Evolutionary conservation across 2,329 filamentous ascomycete species (phyloP).

Genomic region (Drechslerella coelobrocha): DNA sequence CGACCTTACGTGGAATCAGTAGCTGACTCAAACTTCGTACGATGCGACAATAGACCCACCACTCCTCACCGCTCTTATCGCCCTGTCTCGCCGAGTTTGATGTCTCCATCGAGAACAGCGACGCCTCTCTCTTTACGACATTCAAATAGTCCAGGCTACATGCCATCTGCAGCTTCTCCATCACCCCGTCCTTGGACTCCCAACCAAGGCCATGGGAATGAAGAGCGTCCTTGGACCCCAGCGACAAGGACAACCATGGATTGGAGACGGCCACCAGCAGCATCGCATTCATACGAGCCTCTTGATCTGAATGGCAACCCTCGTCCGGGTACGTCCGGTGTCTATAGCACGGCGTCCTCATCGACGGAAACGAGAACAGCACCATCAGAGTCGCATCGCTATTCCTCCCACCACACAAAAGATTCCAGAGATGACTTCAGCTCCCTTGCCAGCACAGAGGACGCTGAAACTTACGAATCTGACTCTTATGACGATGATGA

Average conservation of each 20-base stretch:
- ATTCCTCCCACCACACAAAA: slow-evolving; percentile 63
- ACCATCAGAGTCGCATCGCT: slow-evolving; percentile 71
- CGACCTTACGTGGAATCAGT: slow-evolving; percentile 49
- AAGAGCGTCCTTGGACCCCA: slow-evolving; percentile 64
- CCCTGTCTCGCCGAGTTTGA: slow-evolving; percentile 30
- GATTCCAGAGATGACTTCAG: slow-evolving; percentile 68
- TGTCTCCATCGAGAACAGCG: slow-evolving; percentile 38
- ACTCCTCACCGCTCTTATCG: slow-evolving; percentile 43
- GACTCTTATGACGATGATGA: slow-evolving; percentile 66
- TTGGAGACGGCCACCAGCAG: slow-evolving; percentile 73
- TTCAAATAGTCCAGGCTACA: slow-evolving; percentile 14
- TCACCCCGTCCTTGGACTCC: slow-evolving; percentile 69
- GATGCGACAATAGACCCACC: slow-evolving; percentile 26
- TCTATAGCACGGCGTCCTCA: slow-evolving; percentile 70
- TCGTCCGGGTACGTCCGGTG: slow-evolving; percentile 83
- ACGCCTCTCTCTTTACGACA: slow-evolving; percentile 32
- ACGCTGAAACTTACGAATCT: slow-evolving; percentile 65
- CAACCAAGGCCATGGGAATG: slow-evolving; percentile 58
- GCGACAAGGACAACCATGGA: slow-evolving; percentile 65
- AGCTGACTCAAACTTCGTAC: slow-evolving; percentile 47
- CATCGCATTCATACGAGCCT: slow-evolving; percentile 79
- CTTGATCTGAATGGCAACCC: slow-evolving; percentile 88
- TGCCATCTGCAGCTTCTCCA: slow-evolving; percentile 54
- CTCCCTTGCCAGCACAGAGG: slow-evolving; percentile 68
- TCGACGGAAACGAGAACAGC: slow-evolving; percentile 77